Evolutionary conservation across 2,329 filamentous ascomycete genomes (phyloP).

Genomic region (Zasmidium angulare): DNA sequence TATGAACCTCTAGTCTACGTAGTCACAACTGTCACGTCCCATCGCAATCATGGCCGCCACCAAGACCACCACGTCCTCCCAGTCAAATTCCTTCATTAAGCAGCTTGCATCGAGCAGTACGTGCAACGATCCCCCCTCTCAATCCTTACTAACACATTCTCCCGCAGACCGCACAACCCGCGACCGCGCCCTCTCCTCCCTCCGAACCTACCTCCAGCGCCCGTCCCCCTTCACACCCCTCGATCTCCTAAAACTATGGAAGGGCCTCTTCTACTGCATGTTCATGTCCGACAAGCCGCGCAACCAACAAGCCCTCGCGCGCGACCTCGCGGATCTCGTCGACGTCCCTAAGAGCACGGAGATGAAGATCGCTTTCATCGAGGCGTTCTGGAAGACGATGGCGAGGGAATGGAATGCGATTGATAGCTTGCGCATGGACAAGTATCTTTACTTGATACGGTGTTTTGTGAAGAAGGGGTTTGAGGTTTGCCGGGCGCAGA

Average conservation of each 20-base stretch:
- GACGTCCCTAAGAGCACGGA: constrained; percentile 53
- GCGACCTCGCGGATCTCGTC: constrained; percentile 71
- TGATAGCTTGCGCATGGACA: constrained; percentile 68
- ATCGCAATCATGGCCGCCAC: constrained; percentile 17
- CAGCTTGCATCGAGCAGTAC: constrained; percentile 81
- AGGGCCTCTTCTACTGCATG: constrained; percentile 82
- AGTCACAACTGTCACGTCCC: not conserved
- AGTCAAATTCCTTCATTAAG: constrained; percentile 65
- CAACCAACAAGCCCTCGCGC: constrained; percentile 81
- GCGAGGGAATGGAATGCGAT: constrained; percentile 52
- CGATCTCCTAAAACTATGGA: constrained; percentile 88
- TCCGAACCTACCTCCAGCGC: constrained; percentile 73
- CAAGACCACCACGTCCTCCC: constrained; percentile 12
- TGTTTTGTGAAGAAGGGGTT: constrained; percentile 75
- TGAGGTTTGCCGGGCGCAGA: constrained; percentile 41
- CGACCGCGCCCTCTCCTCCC: constrained; percentile 62
- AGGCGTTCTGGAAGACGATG: constrained; percentile 55
- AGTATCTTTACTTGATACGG: constrained; percentile 83
- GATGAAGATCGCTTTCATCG: constrained; percentile 45
- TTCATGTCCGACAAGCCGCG: constrained; percentile 91
- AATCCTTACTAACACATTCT: constrained; percentile 1
- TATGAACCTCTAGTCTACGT: not conserved
- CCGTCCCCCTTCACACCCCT: constrained; percentile 60
- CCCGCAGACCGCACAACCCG: constrained; percentile 29
- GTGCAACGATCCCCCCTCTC: constrained; percentile 41